Base-by-base conservation (phyloP, 2,329 filamentous ascomycete genomes). In the Xylaria sp. region DNA sequence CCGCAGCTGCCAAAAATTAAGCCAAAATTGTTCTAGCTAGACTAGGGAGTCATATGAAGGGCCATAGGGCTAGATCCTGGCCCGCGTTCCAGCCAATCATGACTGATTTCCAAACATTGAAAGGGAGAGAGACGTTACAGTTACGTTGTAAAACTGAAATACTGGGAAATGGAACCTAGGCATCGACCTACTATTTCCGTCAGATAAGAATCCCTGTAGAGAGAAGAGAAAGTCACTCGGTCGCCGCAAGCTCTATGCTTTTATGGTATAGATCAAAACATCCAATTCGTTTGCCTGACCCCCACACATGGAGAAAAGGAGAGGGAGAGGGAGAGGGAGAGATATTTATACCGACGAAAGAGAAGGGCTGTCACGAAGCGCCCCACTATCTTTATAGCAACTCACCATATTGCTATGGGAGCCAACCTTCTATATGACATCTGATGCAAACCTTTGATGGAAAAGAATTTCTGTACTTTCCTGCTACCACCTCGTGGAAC, bases 21-120 rank as follows among this genome's bases (percentile, higher is more conserved):
- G 63, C 37, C 44, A 39, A 34, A 41, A 57, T 51, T 31, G 50
- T 23, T 39, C 41, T 23, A 28, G 20, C 37, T 46, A 46, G 55
- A 54, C 34, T 50, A 25, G 10, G 15, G 39, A 41, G 18, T 31
- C 51, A 44, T 69, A 44, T 63, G 25, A 28, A 58, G 55, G 34
- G 25, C 55, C 18, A 28, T 34, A 39, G 57, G 57, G 34, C 44
- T 57, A 31, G 60, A 28, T 46, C 65, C 59, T 59, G 54, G 10
- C 48, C 58, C 61, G 66, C 51, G 58, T 69, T 59, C 64, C 63
- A 66, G 59, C 62, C 48, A 64, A 58, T 66, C 28, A 25, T 50
- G 28, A 34, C 50, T 55, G 63, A 63, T 63, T 46, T 52, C 31
- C 34, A 55, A 51, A 50, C 39, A 55, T 44, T 58, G 57, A 20